Evolutionary conservation across 176 grass and related monocot species (phyloP).

Genomic region (Eragrostis curvula): DNA sequence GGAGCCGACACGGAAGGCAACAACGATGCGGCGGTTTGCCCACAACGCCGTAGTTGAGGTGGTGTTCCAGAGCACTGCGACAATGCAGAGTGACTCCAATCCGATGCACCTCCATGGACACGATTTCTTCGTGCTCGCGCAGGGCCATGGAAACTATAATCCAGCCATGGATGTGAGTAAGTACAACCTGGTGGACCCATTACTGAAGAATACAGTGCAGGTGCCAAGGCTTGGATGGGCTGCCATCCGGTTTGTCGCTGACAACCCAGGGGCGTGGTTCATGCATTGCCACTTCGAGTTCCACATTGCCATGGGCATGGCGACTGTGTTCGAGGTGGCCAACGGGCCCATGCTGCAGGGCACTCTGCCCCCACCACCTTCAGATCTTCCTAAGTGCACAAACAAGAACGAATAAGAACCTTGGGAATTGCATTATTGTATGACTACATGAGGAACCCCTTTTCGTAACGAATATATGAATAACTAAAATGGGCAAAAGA

Average conservation of each 20-base stretch:
- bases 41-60: background rate
- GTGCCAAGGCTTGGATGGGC: slow-evolving; percentile 32
- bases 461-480: too few relatives aligned
- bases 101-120: slow-evolving; percentile 55
- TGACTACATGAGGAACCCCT: too few relatives aligned
- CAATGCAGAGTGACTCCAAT: slow-evolving; percentile 44
- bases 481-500: too few relatives aligned
- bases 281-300: too few relatives aligned
- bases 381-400: too few relatives aligned
- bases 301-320: too few relatives aligned
- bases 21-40: background rate
- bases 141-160: slow-evolving; percentile 31
- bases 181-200: slow-evolving; percentile 37
- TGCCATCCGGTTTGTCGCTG: slow-evolving; percentile 24
- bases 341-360: too few relatives aligned
- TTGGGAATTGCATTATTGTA: too few relatives aligned
- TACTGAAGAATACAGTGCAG: slow-evolving; percentile 16
- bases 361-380: too few relatives aligned
- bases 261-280: slow-evolving; percentile 44
- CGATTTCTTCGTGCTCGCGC: background rate
- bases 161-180: slow-evolving; percentile 24
- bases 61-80: slow-evolving; percentile 47
- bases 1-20: background rate
- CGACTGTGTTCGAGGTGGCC: too few relatives aligned
- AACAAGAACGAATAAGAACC: too few relatives aligned